These are phyloP conservation scores for Neurospora tetraspora DNA, from an alignment of 495 filamentous ascomycete species.

Conservation along the genomic window DNA sequence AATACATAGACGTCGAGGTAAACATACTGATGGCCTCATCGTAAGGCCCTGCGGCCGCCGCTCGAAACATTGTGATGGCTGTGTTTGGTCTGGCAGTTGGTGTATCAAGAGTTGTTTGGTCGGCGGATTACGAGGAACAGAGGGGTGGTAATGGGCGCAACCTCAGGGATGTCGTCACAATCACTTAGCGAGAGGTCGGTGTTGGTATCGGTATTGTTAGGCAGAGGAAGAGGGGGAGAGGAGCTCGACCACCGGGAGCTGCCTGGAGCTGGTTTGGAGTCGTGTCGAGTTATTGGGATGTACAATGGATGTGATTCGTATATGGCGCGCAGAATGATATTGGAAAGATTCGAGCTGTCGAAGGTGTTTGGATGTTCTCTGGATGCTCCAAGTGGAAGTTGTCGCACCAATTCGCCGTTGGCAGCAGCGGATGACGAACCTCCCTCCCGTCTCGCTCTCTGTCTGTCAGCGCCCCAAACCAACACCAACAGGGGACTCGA, in stretches of 20 bases:
- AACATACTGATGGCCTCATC: constrained; percentile 42
- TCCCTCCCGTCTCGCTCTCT: neutral
- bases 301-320: neutral
- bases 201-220: neutral
- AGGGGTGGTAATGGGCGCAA: neutral
- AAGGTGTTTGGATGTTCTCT: neutral
- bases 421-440: neutral
- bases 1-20: neutral
- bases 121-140: neutral
- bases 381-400: neutral
- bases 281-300: neutral
- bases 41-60: constrained; percentile 39
- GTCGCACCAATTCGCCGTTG: neutral
- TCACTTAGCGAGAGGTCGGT: neutral
- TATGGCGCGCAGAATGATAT: neutral
- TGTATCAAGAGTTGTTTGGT: neutral
- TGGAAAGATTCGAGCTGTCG: neutral
- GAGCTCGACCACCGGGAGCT: neutral
- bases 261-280: neutral
- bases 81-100: neutral
- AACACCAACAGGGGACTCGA: neutral
- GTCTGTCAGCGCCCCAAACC: neutral
- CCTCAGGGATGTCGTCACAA: neutral
- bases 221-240: neutral
- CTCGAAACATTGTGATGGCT: constrained; percentile 38